These are phyloP conservation scores for Nigrospora sphaerica DNA, from an alignment of 2,329 filamentous ascomycete species.

Conservation along the genomic window DNA sequence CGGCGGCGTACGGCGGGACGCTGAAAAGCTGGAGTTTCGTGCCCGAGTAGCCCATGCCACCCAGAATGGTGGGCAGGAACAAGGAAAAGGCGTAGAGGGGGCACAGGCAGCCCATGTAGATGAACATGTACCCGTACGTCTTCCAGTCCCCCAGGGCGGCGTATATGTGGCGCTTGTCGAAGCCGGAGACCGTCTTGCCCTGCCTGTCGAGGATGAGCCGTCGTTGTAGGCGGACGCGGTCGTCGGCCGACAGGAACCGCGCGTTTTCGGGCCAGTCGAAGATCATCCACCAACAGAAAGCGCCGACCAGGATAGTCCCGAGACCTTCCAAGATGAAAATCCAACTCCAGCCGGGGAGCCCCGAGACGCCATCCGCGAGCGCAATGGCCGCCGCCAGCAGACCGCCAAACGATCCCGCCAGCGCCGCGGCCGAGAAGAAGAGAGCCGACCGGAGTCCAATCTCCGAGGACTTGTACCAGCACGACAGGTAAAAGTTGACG, in stretches of 20 bases:
- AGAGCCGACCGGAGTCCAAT: constrained; percentile 39
- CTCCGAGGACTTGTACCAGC: constrained; percentile 75
- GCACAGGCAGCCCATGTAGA: constrained; percentile 70
- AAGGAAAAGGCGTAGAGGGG: constrained; percentile 69
- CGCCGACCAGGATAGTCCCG: constrained; percentile 60
- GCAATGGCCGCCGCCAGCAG: constrained; percentile 65
- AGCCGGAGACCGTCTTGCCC: constrained; percentile 64
- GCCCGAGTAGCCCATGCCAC: constrained; percentile 33
- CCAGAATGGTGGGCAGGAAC: constrained; percentile 75
- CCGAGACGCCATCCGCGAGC: constrained; percentile 58
- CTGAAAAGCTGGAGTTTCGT: constrained; percentile 64
- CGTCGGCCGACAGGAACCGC: constrained; percentile 37
- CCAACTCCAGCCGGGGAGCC: constrained; percentile 53
- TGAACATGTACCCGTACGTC: constrained; percentile 65
- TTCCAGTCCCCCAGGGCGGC: constrained; percentile 74
- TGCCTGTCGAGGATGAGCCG: constrained; percentile 67
- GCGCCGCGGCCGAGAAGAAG: constrained; percentile 76
- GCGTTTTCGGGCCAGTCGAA: constrained; percentile 41
- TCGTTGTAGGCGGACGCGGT: constrained; percentile 64
- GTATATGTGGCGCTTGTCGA: constrained; percentile 66
- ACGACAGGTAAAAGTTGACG: constrained; percentile 71
- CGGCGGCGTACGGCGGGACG: constrained; percentile 67
- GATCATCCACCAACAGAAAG: constrained; percentile 40
- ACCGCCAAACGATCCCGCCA: constrained; percentile 72
- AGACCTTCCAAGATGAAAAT: constrained; percentile 66